phyloP scores from a whole-genome alignment of 495 filamentous ascomycete genomes.

The Lasiosphaeria hispida region DNA sequence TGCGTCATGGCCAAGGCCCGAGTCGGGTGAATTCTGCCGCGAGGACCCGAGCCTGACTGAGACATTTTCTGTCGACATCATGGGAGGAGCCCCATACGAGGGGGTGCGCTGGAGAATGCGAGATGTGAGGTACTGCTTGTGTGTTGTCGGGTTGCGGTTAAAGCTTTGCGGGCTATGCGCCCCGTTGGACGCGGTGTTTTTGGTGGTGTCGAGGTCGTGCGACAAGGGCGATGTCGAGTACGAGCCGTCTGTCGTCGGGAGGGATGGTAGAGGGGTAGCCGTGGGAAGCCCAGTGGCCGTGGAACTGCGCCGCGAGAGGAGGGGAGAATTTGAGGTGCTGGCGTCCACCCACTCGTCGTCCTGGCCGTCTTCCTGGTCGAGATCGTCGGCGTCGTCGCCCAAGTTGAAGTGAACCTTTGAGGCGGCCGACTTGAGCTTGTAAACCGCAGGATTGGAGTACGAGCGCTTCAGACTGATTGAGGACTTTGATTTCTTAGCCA shows the following conservation, averaged over 20 bases:
- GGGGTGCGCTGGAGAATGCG: conserved; percentile 56
- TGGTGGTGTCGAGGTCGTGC: neutral
- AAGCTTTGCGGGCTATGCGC: conserved; percentile 16
- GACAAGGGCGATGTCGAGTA: conserved; percentile 3
- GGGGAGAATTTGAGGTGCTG: conserved; percentile 53
- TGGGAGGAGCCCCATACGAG: conserved; percentile 55
- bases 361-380: conserved; percentile 36
- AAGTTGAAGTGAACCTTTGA: conserved; percentile 52
- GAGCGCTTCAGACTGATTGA: conserved; percentile 44
- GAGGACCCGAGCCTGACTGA: conserved; percentile 42
- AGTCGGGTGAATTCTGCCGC: conserved; percentile 37
- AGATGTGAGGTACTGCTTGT: conserved; percentile 53
- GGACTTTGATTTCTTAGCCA: conserved; percentile 49
- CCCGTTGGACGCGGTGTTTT: conserved; percentile 11
- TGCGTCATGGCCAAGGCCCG: conserved; percentile 12
- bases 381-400: conserved; percentile 48
- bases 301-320: conserved; percentile 49
- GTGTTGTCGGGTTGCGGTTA: conserved; percentile 29
- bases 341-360: conserved; percentile 58
- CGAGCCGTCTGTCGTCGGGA: neutral
- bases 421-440: conserved; percentile 31
- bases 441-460: conserved; percentile 39
- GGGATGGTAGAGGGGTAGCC: conserved; percentile 25
- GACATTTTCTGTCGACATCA: conserved; percentile 57
- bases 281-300: conserved; percentile 30